A percentile compares a stretch with the other conserved stretches of the same genome.
These are phyloP conservation scores for Erythrophleum ivorense DNA, from an alignment of 331 rosid genomes.

Conservation along the genomic window DNA sequence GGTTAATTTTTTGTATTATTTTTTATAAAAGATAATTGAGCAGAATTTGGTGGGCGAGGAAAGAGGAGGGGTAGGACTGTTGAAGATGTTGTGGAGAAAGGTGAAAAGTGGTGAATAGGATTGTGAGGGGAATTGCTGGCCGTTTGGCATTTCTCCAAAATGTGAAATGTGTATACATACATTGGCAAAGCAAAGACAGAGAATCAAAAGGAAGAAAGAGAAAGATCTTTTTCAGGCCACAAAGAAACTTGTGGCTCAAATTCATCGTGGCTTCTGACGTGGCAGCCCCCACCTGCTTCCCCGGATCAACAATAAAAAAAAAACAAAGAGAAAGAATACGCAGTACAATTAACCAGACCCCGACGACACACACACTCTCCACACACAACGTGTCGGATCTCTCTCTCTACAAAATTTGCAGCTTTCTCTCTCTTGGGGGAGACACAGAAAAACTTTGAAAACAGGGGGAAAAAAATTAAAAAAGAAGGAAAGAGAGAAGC, in stretches of 20 bases:
- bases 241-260: conserved; percentile 43
- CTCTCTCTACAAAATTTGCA: not conserved
- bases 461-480: not conserved
- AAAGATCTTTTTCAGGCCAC: conserved; percentile 41
- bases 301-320: conserved; percentile 12
- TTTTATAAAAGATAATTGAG: not conserved
- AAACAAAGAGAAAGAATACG: not conserved
- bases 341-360: conserved; percentile 16
- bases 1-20: not conserved
- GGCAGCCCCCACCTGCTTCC: conserved; percentile 6
- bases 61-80: not conserved
- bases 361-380: conserved; percentile 6
- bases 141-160: conserved; percentile 5
- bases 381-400: conserved; percentile 26
- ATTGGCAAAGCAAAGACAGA: not conserved
- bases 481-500: not conserved
- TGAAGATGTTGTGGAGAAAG: not conserved
- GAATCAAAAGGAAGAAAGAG: conserved; percentile 26
- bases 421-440: not conserved
- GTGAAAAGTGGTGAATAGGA: conserved; percentile 25
- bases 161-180: not conserved
- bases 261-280: conserved; percentile 37
- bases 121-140: not conserved
- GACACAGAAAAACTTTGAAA: not conserved
- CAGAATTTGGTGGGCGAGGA: conserved; percentile 21